These are phyloP conservation scores for Aspergillus sergii DNA, from an alignment of 2,329 filamentous ascomycete species.

Conservation along the genomic window DNA sequence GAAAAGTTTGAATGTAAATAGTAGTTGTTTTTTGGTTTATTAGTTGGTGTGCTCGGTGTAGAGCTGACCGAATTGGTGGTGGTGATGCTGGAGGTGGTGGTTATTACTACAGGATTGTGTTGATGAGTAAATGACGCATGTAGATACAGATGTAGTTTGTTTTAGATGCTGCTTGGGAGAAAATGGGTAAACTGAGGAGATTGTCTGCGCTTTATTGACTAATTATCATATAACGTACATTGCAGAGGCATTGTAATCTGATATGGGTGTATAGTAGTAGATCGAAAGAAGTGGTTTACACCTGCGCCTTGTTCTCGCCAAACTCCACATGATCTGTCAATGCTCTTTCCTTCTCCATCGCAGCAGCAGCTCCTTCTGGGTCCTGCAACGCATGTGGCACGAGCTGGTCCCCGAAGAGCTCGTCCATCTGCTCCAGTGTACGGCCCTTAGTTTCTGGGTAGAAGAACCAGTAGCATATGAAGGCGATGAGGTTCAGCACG, in stretches of 20 bases:
- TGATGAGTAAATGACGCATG: background rate
- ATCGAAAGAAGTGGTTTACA: background rate
- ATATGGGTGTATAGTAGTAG: background rate
- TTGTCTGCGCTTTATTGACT: background rate
- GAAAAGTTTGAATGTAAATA: background rate
- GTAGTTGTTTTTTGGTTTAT: background rate
- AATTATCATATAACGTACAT: background rate
- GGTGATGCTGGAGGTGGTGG: background rate
- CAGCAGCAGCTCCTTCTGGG: constrained; percentile 3
- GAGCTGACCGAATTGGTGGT: background rate
- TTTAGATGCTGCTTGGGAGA: background rate
- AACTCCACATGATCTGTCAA: background rate
- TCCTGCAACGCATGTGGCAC: constrained; percentile 7
- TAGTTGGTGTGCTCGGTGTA: background rate
- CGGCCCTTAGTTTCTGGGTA: constrained; percentile 35
- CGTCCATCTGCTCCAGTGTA: constrained; percentile 33
- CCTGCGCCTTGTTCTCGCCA: background rate
- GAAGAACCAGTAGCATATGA: constrained; percentile 36
- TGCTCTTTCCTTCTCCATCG: background rate
- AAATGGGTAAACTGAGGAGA: background rate
- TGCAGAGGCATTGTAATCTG: background rate
- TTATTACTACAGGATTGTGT: background rate
- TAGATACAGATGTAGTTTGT: background rate
- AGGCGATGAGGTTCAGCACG: constrained; percentile 50
- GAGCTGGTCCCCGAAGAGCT: constrained; percentile 25